Evolutionary conservation across 2,329 filamentous ascomycete species (phyloP), one percentile per base, ranked within the genome.

Genomic region (Acrocalymma vagum): DNA sequence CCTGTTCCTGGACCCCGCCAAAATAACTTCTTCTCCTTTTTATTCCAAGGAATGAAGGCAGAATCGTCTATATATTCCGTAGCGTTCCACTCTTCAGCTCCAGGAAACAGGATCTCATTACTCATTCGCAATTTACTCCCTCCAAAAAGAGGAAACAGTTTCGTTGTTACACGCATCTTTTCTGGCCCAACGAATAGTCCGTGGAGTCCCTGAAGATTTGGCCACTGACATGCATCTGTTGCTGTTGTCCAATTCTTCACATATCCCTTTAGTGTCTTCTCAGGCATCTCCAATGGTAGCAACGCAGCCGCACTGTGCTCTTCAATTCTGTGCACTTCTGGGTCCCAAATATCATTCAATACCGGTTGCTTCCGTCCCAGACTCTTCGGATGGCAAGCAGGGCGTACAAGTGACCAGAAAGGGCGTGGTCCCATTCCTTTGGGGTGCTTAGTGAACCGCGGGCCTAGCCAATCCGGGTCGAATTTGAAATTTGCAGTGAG

Each of bases 81-180:
- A 1, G 58, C 62, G 43, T 76, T 78, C 38, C 67, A 68, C 3
- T 69, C 65, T 18, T 71, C 63, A 4, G 74, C 66, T 0, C 72
- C 64, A 0, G 78, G 78, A 2, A 79, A 56, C 4, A 79, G 61
- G 29, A 79, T 78, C 39, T 79, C 78, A 42, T 78, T 79, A 58
- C 77, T 78, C 45, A 74, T 64, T 0, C 67, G 55, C 1, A 79
- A 58, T 46, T 80, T 79, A 7, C 70, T 73, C 9, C 71, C 73
- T 1, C 74, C 72, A 25, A 80, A 79, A 1, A 79, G 47, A 3
- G 78, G 77, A 40, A 78, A 71, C n/a, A 79, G 61, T 22, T 72
- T 66, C 29, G 65, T 62, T 0, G 73, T 70, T 10, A 69, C 71
- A 5, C 64, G 65, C 9, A 75, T 68, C 1, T 70, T 68, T 14